Base-by-base conservation (phyloP, 208 protist species). In the Leishmania guyanensis region DNA sequence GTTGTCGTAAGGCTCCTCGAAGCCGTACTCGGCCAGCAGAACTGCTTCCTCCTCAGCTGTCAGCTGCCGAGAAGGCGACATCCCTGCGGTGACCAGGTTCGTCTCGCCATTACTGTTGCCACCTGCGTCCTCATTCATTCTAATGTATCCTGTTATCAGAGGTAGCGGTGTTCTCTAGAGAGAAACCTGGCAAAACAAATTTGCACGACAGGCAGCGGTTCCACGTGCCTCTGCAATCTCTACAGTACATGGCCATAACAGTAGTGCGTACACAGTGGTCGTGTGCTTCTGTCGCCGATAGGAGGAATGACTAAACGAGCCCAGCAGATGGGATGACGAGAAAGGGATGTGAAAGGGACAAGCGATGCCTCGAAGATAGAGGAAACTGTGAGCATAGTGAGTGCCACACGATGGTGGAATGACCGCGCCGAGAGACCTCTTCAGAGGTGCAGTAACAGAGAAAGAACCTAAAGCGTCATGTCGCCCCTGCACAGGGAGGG, bases 11-110 rank as follows among this genome's bases (percentile, higher is more conserved):
- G 88, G 87, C 0, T 85, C 89, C 29, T 79, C 80, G 3, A 85
- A 85, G 22, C 95, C 95, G 79, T 95, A 98, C 81, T 94, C 88
- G 6, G 92, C 87, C 14, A 98, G 87, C 20, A 98, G 75, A 20
- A 77, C 86, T 0, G 91, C 89, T 70, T 95, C 92, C 66, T 96
- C 93, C 54, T 91, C 90, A 16, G 77, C 77, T 2, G 87, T 86
- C 53, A 95, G 48, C 74, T 62, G 36, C 74, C 2, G 39, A 16
- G 39, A 20, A 43, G 72, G 5, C 14, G 72, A n/a, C 72, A 22
- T 14, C n/a, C 6, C 48, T 54, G 33, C 26, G 69, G 46, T 12
- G 46, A 22, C 69, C 43, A 6, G 43, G 46, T 16, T 46, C 72
- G 16, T 53, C 72, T 56, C 50, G 14, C 5, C 33, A 78, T 14